A percentile compares a stretch with the other conserved stretches of the same genome.
phyloP scores from a whole-genome alignment of 345 rosid species.

The Arabis hirsuta region DNA sequence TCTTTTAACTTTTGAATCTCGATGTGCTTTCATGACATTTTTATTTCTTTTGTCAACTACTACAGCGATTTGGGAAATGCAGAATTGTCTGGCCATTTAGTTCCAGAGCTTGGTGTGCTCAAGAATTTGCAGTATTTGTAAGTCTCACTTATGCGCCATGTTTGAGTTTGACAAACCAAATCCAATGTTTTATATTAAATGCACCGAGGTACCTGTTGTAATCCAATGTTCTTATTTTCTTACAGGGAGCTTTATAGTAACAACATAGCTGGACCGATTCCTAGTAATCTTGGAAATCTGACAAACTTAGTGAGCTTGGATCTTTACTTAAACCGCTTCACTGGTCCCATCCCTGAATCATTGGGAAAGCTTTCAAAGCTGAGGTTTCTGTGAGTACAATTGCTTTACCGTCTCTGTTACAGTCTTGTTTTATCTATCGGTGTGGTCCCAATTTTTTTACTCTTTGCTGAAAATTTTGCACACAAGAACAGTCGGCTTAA shows the following conservation, averaged over 20 bases:
- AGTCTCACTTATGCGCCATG: slow-evolving; percentile 35
- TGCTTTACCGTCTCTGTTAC: slow-evolving; percentile 22
- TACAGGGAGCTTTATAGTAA: slow-evolving; percentile 97
- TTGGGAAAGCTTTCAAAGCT: slow-evolving; percentile 88
- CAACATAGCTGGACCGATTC: slow-evolving; percentile 85
- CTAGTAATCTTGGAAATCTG: slow-evolving; percentile 92
- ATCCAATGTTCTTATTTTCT: neutral
- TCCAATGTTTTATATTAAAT: neutral
- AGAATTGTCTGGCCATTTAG: slow-evolving; percentile 90
- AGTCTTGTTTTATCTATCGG: slow-evolving; percentile 18
- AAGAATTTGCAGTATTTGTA: slow-evolving; percentile 96
- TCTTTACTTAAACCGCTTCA: slow-evolving; percentile 91
- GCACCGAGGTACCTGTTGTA: neutral
- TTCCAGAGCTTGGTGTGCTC: slow-evolving; percentile 88
- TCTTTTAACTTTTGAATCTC: neutral
- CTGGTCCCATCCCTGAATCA: slow-evolving; percentile 87
- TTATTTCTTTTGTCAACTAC: slow-evolving; percentile 3
- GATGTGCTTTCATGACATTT: neutral
- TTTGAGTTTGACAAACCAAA: neutral
- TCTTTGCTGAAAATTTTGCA: slow-evolving; percentile 39
- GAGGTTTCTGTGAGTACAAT: slow-evolving; percentile 83
- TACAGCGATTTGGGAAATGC: slow-evolving; percentile 96
- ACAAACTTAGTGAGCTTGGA: slow-evolving; percentile 98
- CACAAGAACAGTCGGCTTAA: slow-evolving; percentile 86
- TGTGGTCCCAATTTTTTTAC: slow-evolving; percentile 21